Percentiles rank a stretch among this genome's conserved stretches.
These are phyloP conservation scores for Mortierella sp. DNA, from an alignment of 371 early-diverging fungal species.

Conservation along the genomic window DNA sequence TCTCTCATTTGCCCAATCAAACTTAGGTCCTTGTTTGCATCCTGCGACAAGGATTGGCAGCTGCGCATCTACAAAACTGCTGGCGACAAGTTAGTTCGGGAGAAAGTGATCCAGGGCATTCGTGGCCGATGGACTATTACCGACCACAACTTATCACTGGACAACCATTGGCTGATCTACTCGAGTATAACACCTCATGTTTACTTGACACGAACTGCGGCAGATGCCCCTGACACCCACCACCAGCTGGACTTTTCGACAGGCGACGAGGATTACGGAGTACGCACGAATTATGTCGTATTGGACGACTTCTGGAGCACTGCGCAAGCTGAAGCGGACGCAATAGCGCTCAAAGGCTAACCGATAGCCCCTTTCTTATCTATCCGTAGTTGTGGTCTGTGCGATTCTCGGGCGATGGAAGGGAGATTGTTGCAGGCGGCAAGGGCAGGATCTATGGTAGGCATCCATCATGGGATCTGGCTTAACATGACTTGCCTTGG, in stretches of 20 bases:
- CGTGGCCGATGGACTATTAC: constrained; percentile 72
- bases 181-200: constrained; percentile 70
- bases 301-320: background rate
- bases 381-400: constrained; percentile 70
- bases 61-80: constrained; percentile 65
- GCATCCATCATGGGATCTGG: background rate
- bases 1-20: background rate
- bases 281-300: constrained; percentile 25
- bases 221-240: constrained; percentile 52
- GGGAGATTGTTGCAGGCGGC: constrained; percentile 73
- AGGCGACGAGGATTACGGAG: constrained; percentile 35
- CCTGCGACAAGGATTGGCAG: constrained; percentile 66
- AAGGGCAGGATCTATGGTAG: constrained; percentile 60
- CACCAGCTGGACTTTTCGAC: constrained; percentile 60
- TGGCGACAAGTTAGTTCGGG: constrained; percentile 44
- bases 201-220: constrained; percentile 62
- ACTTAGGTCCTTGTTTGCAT: constrained; percentile 62
- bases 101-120: constrained; percentile 54
- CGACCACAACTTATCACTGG: constrained; percentile 59
- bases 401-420: constrained; percentile 70
- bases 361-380: background rate
- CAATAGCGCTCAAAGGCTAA: background rate
- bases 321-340: background rate
- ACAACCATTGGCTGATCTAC: constrained; percentile 69
- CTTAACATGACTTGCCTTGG: background rate